A percentile compares a stretch with the other conserved stretches of the same genome.
Evolutionary conservation across 1,284 basidiomycete species (phyloP).

Genomic region (Pholiota adiposa): DNA sequence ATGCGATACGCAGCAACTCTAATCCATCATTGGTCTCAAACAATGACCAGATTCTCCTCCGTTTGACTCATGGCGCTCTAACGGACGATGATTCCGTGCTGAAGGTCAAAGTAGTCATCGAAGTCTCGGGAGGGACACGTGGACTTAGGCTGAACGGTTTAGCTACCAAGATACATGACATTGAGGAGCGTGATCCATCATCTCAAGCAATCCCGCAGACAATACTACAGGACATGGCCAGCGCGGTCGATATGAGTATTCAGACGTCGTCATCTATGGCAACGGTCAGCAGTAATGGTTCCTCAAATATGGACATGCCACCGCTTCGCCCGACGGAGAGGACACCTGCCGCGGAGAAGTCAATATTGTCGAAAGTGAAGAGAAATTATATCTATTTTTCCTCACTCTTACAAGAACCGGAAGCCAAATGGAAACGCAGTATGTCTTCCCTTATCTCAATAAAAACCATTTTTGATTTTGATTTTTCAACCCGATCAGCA

Average conservation of each 20-base stretch:
- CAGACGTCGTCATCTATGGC: conserved; percentile 60
- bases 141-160: conserved; percentile 85
- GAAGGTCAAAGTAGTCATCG: conserved; percentile 79
- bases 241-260: conserved; percentile 69
- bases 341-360: conserved; percentile 70
- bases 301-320: conserved; percentile 38
- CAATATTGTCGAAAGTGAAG: conserved; percentile 82
- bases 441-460: conserved; percentile 20
- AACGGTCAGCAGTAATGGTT: conserved; percentile 37
- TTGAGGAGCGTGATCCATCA: conserved; percentile 68
- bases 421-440: conserved; percentile 96
- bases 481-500: conserved; percentile 41
- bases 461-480: neutral
- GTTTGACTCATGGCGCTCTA: conserved; percentile 72
- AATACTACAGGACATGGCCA: conserved; percentile 73
- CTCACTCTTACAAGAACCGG: conserved; percentile 95
- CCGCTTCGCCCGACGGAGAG: conserved; percentile 54
- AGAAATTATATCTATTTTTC: conserved; percentile 99
- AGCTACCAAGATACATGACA: conserved; percentile 66
- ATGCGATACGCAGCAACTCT: conserved; percentile 59
- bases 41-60: conserved; percentile 67
- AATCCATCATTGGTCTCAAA: conserved; percentile 37
- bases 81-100: conserved; percentile 78
- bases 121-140: conserved; percentile 78
- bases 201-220: conserved; percentile 55